Percentiles rank a stretch among this genome's conserved stretches.
Conservation (phyloP, 2,329 filamentous ascomycete genomes). For the Aspergillus vadensis region DNA sequence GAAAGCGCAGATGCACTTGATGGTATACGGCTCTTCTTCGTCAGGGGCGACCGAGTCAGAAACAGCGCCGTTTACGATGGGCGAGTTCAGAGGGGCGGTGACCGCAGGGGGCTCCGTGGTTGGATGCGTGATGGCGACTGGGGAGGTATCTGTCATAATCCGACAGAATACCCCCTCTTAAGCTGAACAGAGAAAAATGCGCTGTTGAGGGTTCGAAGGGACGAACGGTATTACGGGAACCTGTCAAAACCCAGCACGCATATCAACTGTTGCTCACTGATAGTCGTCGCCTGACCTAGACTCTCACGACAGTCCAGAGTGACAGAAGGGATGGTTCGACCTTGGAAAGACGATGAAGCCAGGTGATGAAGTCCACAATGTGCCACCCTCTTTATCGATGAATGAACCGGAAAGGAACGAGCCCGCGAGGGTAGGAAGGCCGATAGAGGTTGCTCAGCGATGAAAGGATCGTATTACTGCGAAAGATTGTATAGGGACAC, state of each 20-base stretch:
- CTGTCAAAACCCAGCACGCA: conserved; percentile 26
- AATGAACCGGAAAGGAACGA: background rate
- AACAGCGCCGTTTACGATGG: conserved; percentile 44
- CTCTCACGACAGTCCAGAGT: background rate
- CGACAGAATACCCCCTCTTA: conserved; percentile 52
- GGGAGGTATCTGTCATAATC: conserved; percentile 59
- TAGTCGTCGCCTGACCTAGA: conserved; percentile 5
- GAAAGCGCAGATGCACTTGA: conserved; percentile 96
- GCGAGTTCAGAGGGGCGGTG: conserved; percentile 47
- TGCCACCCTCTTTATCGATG: background rate
- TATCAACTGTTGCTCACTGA: conserved; percentile 21
- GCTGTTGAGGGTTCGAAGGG: conserved; percentile 23
- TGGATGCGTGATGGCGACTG: conserved; percentile 52
- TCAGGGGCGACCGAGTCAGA: conserved; percentile 46
- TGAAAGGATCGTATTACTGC: background rate
- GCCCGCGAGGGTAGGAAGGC: background rate
- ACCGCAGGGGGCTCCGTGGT: conserved; percentile 50
- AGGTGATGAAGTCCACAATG: background rate
- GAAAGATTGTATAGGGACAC: background rate
- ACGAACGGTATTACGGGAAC: conserved; percentile 17
- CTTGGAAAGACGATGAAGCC: background rate
- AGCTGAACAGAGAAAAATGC: conserved; percentile 31
- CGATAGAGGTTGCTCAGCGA: background rate
- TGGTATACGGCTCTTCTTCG: conserved; percentile 68
- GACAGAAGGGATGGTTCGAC: background rate